Evolutionary conservation across 2,329 filamentous ascomycete species (phyloP).

Genomic region (Neopestalotiopsis sp.): DNA sequence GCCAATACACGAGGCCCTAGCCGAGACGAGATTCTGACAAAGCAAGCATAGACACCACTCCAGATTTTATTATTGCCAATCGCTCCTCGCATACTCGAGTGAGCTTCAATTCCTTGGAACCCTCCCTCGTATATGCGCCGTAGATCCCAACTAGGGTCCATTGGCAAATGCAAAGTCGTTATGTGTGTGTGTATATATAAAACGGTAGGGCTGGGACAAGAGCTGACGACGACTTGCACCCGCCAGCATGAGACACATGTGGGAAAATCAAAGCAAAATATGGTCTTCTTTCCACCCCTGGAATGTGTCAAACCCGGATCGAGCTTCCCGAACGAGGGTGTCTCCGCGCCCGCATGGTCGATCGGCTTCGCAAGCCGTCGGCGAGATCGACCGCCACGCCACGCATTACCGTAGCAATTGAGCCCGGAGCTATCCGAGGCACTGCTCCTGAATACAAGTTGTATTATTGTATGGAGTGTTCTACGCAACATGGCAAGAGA

Average conservation of each 20-base stretch:
- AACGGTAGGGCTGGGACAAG: not conserved
- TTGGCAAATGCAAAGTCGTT: not conserved
- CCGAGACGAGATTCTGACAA: too few relatives aligned
- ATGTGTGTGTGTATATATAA: not conserved
- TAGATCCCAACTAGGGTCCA: too few relatives aligned
- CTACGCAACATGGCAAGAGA: too few relatives aligned
- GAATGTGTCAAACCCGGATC: not conserved
- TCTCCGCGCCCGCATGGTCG: not conserved
- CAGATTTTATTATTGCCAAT: too few relatives aligned
- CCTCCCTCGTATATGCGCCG: too few relatives aligned
- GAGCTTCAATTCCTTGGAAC: too few relatives aligned
- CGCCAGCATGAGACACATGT: not conserved
- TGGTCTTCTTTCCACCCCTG: not conserved
- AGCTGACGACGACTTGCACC: not conserved
- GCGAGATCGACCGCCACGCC: not conserved
- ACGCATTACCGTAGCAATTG: not conserved
- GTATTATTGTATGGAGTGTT: too few relatives aligned
- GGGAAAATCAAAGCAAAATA: not conserved
- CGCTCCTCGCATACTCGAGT: too few relatives aligned
- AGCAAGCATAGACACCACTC: too few relatives aligned
- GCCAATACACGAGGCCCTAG: too few relatives aligned
- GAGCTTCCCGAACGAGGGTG: not conserved
- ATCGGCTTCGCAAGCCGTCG: slow-evolving; percentile 2
- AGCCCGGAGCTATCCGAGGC: not conserved
- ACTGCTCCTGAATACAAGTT: not conserved